Base-by-base conservation (phyloP, 148 eudicot species). In the Spergularia marina region DNA sequence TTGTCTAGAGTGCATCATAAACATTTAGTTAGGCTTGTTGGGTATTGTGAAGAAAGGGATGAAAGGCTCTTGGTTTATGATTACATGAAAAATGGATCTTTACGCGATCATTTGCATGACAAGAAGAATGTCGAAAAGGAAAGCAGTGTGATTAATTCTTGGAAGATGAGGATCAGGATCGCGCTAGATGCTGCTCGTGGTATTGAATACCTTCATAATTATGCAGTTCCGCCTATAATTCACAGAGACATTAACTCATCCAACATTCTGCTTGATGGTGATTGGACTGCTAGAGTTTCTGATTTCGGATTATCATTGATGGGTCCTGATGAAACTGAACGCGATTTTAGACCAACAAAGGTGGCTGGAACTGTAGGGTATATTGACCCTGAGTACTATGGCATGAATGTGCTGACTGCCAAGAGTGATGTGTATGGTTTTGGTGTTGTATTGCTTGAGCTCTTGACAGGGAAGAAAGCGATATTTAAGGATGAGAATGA, bases 351-450 rank as follows among this genome's bases (percentile, higher is more conserved):
- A 73, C 90, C 98, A 2, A 49, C 56, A 5, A 95, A 87, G 78
- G 96, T 97, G 13, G 99, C 91, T 3, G 99, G 99, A 13, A 95
- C 99, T 1, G 86, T 92, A 1, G 99, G 99, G 51, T 95, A 95
- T 79, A 95, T 96, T 21, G 99, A 96, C 80, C 99, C 99, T 0
- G 98, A 96, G 79, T 96, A 92, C 70, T 96, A 92, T 41, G 87
- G 93, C 39, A 81, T 96, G 53, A 96, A 91, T 75, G 97, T 96
- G n/a, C 59, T 96, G 53, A 96, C 99, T 20, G 83, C 88, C n/a
- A 96, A 96, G 82, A 96, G 97, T 30, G 99, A 96, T 77, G 98
- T 96, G 0, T 96, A 96, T 73, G 99, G 99, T 36, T 76, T 96
- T 65, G 99, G 99, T 18, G 91, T 96, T 23, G 99, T 95, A 9